Evolutionary conservation across 1,139 yeast species (phyloP).

Genomic region (Scheffersomyces lignicola): DNA sequence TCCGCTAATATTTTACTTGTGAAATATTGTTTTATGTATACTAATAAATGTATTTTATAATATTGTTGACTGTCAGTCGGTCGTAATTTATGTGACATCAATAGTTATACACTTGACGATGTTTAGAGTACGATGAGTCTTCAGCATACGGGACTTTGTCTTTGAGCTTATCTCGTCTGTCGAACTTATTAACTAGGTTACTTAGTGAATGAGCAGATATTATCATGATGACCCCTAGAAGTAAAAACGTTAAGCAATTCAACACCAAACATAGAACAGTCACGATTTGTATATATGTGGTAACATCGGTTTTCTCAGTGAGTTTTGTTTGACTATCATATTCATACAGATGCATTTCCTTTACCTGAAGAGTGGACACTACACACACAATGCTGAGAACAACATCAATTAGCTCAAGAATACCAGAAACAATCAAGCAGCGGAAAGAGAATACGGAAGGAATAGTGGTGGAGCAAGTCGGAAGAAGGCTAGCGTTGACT

Average conservation of each 20-base stretch:
- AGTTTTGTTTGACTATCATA: slow-evolving; percentile 11
- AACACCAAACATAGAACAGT: slow-evolving; percentile 14
- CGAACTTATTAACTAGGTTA: slow-evolving; percentile 19
- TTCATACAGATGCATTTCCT: slow-evolving; percentile 28
- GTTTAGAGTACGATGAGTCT: neutral
- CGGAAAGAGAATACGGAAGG: slow-evolving; percentile 20
- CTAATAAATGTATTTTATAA: slow-evolving; percentile 2
- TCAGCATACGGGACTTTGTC: neutral
- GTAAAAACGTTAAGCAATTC: slow-evolving; percentile 14
- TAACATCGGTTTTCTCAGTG: slow-evolving; percentile 23
- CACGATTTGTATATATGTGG: slow-evolving; percentile 19
- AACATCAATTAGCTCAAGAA: slow-evolving; percentile 24
- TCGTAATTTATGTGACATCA: slow-evolving; percentile 3
- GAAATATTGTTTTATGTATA: neutral
- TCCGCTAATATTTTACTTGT: slow-evolving; percentile 1
- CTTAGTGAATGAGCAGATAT: slow-evolving; percentile 16
- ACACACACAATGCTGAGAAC: slow-evolving; percentile 20
- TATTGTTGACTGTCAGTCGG: neutral
- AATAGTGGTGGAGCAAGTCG: slow-evolving; percentile 19
- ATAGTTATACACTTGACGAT: neutral
- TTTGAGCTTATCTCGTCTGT: slow-evolving; percentile 14
- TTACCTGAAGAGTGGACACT: slow-evolving; percentile 19
- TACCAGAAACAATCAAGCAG: slow-evolving; percentile 12
- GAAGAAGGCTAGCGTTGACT: slow-evolving; percentile 22
- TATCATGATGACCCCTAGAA: slow-evolving; percentile 10